A percentile compares a stretch with the other conserved stretches of the same genome.
phyloP scores from a whole-genome alignment of 768 basidiomycete genomes.

The Lepiota brunneoincarnata region DNA sequence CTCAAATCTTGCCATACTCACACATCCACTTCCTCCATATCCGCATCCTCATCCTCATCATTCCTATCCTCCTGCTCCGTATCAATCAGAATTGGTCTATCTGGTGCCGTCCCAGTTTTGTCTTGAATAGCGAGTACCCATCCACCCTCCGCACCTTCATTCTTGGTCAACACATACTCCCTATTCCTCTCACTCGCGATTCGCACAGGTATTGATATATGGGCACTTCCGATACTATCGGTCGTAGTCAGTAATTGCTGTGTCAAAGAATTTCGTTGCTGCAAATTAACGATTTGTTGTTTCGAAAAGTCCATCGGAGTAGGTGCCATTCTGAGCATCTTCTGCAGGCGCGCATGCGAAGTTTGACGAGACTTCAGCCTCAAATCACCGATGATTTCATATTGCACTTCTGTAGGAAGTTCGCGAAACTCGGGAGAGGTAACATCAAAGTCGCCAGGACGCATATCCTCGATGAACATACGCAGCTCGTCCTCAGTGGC shows the following conservation, averaged over 20 bases:
- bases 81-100: conserved; percentile 87
- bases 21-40: conserved; percentile 84
- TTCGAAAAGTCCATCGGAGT: conserved; percentile 96
- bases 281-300: conserved; percentile 89
- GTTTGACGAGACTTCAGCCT: conserved; percentile 93
- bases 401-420: conserved; percentile 94
- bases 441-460: conserved; percentile 93
- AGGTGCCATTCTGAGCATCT: conserved; percentile 76
- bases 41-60: conserved; percentile 55
- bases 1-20: conserved; percentile 29
- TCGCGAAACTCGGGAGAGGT: conserved; percentile 86
- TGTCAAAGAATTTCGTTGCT: conserved; percentile 86
- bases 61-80: conserved; percentile 49
- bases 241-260: conserved; percentile 92
- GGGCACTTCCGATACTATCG: conserved; percentile 87
- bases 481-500: conserved; percentile 96
- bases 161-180: conserved; percentile 94
- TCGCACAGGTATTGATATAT: conserved; percentile 87
- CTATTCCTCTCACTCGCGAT: conserved; percentile 95
- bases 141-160: conserved; percentile 81
- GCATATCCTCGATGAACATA: conserved; percentile 93
- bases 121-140: conserved; percentile 95
- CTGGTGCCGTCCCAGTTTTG: conserved; percentile 71
- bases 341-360: conserved; percentile 85
- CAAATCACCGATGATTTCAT: conserved; percentile 96